Conservation (phyloP, 148 eudicot species). For the Rhododendron kiyosumense region DNA sequence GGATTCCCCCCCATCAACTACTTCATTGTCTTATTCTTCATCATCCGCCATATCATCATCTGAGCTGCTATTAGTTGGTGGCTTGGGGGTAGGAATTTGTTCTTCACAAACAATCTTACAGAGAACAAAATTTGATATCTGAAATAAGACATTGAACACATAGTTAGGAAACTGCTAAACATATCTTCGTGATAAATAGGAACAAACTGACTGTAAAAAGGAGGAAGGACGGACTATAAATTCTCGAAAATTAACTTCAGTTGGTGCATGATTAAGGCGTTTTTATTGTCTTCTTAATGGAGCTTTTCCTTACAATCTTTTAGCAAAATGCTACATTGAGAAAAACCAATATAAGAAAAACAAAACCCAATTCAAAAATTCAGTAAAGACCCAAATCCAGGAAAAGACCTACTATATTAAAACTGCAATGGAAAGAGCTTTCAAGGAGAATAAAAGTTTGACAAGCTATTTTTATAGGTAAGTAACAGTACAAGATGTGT, state of each 20-base stretch:
- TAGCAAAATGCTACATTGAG: background rate
- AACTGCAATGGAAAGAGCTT: background rate
- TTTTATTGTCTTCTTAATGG: background rate
- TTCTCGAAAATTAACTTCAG: background rate
- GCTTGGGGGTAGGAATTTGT: background rate
- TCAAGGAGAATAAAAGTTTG: background rate
- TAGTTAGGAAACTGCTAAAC: background rate
- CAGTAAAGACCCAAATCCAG: background rate
- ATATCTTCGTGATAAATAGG: background rate
- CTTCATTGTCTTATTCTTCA: background rate
- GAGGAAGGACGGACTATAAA: background rate
- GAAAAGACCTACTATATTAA: no score
- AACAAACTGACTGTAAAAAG: background rate
- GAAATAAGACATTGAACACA: background rate
- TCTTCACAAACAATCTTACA: background rate
- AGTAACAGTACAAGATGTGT: no score
- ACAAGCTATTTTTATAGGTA: background rate
- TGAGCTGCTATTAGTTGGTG: background rate
- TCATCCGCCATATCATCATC: background rate
- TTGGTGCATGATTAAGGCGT: background rate
- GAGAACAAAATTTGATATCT: background rate
- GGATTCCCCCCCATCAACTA: background rate
- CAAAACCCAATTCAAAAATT: no score
- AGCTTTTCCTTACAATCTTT: background rate
- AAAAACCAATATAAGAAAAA: background rate